phyloP scores from a whole-genome alignment of 257 asterid genomes.

The Jacaranda mimosifolia region DNA sequence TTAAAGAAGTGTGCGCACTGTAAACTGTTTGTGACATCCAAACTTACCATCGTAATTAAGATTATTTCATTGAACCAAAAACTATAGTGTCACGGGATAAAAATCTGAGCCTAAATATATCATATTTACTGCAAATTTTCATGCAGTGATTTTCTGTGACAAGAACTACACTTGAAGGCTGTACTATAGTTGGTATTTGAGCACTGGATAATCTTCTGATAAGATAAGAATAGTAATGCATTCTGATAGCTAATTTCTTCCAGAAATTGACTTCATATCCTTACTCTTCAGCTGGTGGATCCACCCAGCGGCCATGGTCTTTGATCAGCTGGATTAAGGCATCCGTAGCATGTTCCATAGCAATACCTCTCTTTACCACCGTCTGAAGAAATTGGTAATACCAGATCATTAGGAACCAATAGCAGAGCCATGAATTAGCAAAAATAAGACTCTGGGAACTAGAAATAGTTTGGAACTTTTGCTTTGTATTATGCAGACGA shows the following conservation, averaged over 20 bases:
- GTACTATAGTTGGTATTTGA: background rate
- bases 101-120: background rate
- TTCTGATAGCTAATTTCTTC: background rate
- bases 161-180: background rate
- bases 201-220: background rate
- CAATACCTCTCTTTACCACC: slow-evolving; percentile 77
- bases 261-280: background rate
- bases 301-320: slow-evolving; percentile 87
- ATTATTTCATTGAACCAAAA: background rate
- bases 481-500: background rate
- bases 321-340: slow-evolving; percentile 85
- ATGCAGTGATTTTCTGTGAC: background rate
- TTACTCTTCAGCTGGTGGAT: slow-evolving; percentile 73
- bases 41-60: background rate
- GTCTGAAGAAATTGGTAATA: slow-evolving; percentile 48
- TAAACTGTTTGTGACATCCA: background rate
- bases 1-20: too few relatives aligned
- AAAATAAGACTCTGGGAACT: background rate
- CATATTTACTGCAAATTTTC: background rate
- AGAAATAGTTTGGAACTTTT: background rate
- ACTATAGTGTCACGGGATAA: background rate
- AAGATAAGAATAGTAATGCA: background rate
- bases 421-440: background rate
- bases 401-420: background rate
- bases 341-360: slow-evolving; percentile 81